These are phyloP conservation scores for Penicillium sp. DNA, from an alignment of 2,329 filamentous ascomycete species.

Conservation along the genomic window DNA sequence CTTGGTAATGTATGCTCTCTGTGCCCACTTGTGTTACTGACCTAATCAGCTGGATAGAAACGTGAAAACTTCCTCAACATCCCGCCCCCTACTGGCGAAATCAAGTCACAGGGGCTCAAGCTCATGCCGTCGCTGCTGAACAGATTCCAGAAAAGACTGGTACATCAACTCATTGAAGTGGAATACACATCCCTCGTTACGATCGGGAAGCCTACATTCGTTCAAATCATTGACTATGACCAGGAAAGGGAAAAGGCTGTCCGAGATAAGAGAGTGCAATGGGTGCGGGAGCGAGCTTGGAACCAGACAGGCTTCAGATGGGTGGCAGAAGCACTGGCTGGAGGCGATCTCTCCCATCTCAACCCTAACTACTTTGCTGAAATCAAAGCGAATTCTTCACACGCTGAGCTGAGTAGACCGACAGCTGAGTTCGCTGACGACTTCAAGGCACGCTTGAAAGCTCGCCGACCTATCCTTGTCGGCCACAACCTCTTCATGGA, in stretches of 20 bases:
- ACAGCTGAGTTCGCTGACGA: conserved; percentile 34
- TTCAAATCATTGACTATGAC: conserved; percentile 48
- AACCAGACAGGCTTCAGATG: conserved; percentile 51
- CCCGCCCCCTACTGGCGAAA: conserved; percentile 35
- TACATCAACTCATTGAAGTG: conserved; percentile 68
- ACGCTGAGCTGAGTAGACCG: conserved; percentile 23
- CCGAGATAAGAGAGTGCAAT: conserved; percentile 34
- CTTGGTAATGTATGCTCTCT: conserved; percentile 27
- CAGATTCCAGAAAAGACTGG: conserved; percentile 66
- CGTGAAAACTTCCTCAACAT: conserved; percentile 52
- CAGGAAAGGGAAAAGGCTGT: conserved; percentile 40
- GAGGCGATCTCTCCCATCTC: conserved; percentile 46
- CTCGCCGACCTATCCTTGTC: conserved; percentile 57
- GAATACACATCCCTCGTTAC: conserved; percentile 57
- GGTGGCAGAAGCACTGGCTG: conserved; percentile 52
- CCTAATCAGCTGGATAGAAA: conserved; percentile 22
- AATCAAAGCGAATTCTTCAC: conserved; percentile 25
- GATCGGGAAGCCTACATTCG: conserved; percentile 41
- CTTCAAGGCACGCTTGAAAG: conserved; percentile 48
- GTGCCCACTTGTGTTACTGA: background rate
- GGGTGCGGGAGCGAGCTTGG: conserved; percentile 34
- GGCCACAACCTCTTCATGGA: conserved; percentile 70
- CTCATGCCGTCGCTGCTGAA: conserved; percentile 47
- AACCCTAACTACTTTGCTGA: conserved; percentile 38
- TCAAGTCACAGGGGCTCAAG: conserved; percentile 22